Conservation (phyloP, 2,329 filamentous ascomycete species). For the Scopulariopsis brevicaulis region DNA sequence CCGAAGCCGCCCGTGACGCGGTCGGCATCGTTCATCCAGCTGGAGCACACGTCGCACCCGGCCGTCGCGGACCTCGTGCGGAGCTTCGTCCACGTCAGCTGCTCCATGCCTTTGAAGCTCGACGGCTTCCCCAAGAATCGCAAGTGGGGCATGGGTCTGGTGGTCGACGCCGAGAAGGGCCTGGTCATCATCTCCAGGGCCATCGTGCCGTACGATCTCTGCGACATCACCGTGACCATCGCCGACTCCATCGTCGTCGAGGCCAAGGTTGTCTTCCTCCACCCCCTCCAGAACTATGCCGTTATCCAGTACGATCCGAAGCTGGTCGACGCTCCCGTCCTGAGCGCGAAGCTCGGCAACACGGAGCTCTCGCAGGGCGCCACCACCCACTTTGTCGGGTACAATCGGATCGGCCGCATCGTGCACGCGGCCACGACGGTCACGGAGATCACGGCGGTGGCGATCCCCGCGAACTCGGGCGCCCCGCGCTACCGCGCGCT, state of each 20-base stretch:
- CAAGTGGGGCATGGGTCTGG: constrained; percentile 89
- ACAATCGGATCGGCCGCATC: constrained; percentile 89
- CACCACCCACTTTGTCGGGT: constrained; percentile 93
- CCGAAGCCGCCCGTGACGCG: constrained; percentile 59
- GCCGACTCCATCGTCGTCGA: constrained; percentile 93
- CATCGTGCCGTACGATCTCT: constrained; percentile 91
- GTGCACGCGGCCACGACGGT: constrained; percentile 91
- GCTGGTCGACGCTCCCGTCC: constrained; percentile 86
- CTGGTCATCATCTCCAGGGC: constrained; percentile 89
- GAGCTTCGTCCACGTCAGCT: constrained; percentile 89
- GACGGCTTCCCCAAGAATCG: constrained; percentile 95
- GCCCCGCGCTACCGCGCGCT: constrained; percentile 90
- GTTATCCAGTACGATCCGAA: constrained; percentile 90
- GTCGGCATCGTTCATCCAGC: constrained; percentile 82
- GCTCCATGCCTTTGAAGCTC: constrained; percentile 88
- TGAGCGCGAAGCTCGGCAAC: constrained; percentile 73
- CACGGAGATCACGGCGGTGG: constrained; percentile 93
- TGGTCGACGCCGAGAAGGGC: constrained; percentile 95
- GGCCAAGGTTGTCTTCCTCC: constrained; percentile 89
- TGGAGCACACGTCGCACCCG: constrained; percentile 78
- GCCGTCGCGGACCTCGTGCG: constrained; percentile 88
- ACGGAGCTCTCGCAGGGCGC: constrained; percentile 84
- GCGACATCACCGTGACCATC: constrained; percentile 91
- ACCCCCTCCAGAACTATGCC: constrained; percentile 93
- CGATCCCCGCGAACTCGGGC: constrained; percentile 85